These are phyloP conservation scores for Podospora pseudocomata DNA, from an alignment of 495 filamentous ascomycete species.

Conservation along the genomic window DNA sequence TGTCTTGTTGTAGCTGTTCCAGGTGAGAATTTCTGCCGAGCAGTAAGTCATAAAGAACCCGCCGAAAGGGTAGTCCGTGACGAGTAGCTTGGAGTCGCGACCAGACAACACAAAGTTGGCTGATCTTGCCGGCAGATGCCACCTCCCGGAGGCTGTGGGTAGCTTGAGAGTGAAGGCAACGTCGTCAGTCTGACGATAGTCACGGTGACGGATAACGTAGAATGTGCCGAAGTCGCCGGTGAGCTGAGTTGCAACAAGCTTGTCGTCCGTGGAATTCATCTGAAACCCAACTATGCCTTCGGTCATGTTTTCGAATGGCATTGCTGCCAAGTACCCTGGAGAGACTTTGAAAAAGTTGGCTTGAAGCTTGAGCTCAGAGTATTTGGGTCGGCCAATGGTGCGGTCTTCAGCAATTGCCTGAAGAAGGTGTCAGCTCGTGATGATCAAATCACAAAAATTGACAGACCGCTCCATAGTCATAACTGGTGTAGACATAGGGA, in stretches of 20 bases:
- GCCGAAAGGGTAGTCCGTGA: constrained; percentile 68
- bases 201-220: constrained; percentile 62
- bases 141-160: constrained; percentile 55
- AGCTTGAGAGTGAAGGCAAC: constrained; percentile 56
- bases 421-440: neutral
- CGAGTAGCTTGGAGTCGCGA: constrained; percentile 69
- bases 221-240: constrained; percentile 43
- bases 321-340: constrained; percentile 60
- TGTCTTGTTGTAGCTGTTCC: constrained; percentile 43
- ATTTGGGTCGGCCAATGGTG: constrained; percentile 66
- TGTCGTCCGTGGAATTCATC: constrained; percentile 46
- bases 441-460: neutral
- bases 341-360: constrained; percentile 69
- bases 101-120: constrained; percentile 61
- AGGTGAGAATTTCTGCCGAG: constrained; percentile 70
- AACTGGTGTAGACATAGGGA: constrained; percentile 68
- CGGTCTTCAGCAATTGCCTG: constrained; percentile 59
- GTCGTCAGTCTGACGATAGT: constrained; percentile 36
- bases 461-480: constrained; percentile 61
- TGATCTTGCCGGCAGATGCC: constrained; percentile 62
- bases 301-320: constrained; percentile 37
- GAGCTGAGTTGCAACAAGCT: constrained; percentile 58
- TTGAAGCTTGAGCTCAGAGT: constrained; percentile 71
- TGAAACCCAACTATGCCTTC: constrained; percentile 14
- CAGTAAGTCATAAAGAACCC: constrained; percentile 67